A percentile compares a stretch with the other conserved stretches of the same genome.
phyloP scores from a whole-genome alignment of 371 early-diverging fungal genomes.

The Batkoa obscura region DNA sequence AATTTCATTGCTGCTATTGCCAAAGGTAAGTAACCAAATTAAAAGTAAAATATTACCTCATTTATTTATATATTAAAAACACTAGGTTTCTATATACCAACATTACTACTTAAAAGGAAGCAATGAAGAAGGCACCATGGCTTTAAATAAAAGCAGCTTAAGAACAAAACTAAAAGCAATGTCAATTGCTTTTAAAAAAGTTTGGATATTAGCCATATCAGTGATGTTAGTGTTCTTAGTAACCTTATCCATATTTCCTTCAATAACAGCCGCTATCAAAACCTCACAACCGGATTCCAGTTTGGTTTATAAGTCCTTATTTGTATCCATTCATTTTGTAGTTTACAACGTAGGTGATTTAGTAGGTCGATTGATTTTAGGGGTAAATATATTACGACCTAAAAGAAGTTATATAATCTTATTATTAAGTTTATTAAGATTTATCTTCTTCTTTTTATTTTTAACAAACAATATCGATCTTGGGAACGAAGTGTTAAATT shows the following conservation, averaged over 20 bases:
- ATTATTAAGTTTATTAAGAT: slow-evolving; percentile 21
- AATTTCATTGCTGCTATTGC: not conserved
- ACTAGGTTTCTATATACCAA: no score
- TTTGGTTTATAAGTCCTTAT: slow-evolving; percentile 29
- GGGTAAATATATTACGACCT: slow-evolving; percentile 11
- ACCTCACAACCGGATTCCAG: slow-evolving; percentile 18
- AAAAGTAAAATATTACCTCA: no score
- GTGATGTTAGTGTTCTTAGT: slow-evolving; percentile 36
- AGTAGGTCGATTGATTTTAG: slow-evolving; percentile 30
- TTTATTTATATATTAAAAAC: no score
- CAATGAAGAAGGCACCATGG: no score
- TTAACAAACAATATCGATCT: slow-evolving; percentile 46
- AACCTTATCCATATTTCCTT: slow-evolving; percentile 59
- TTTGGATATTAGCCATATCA: slow-evolving; percentile 17
- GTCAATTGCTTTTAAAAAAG: slow-evolving; percentile 10
- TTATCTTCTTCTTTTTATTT: slow-evolving; percentile 45
- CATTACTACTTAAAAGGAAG: no score
- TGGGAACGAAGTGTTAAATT: slow-evolving; percentile 18
- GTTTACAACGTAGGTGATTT: slow-evolving; percentile 57
- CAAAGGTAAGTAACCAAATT: not conserved
- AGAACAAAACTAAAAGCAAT: not conserved
- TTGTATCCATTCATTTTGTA: slow-evolving; percentile 58
- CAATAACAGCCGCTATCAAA: slow-evolving; percentile 46
- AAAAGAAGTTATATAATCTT: slow-evolving; percentile 15
- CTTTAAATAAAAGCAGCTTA: no score